Conservation (phyloP, 352 stramenopile species). For the Globisporangium heterothallicum region DNA sequence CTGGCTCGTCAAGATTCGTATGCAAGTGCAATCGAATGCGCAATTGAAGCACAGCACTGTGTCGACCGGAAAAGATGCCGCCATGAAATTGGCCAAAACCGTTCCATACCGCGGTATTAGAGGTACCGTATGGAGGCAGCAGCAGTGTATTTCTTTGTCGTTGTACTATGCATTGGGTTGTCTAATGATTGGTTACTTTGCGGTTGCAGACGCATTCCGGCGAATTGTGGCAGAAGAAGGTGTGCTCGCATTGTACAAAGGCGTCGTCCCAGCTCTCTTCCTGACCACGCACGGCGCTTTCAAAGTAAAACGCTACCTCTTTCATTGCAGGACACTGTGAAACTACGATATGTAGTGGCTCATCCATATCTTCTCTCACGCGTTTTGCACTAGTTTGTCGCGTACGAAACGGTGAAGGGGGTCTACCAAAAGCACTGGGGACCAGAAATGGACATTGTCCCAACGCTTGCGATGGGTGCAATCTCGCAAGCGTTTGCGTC, state of each 20-base stretch:
- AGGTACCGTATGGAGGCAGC: constrained; percentile 24
- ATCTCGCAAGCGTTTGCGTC: constrained; percentile 79
- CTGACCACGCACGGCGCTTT: constrained; percentile 96
- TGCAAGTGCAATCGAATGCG: constrained; percentile 87
- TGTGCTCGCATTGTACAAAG: constrained; percentile 92
- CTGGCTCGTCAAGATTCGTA: constrained; percentile 97
- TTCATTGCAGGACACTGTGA: not conserved
- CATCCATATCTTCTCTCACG: not conserved
- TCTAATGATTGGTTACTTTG: constrained; percentile 1
- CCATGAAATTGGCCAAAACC: constrained; percentile 45
- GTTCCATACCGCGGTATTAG: constrained; percentile 63
- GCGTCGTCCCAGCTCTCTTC: constrained; percentile 92
- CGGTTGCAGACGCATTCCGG: constrained; percentile 77
- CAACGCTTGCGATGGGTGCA: constrained; percentile 72
- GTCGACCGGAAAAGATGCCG: constrained; percentile 40
- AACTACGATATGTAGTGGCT: too few species aligned
- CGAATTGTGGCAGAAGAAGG: constrained; percentile 96
- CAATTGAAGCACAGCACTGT: constrained; percentile 31
- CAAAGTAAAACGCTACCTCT: constrained; percentile 49
- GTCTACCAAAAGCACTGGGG: constrained; percentile 58
- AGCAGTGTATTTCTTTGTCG: not conserved
- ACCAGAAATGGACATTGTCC: constrained; percentile 60
- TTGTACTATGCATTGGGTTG: constrained; percentile 3
- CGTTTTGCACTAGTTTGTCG: constrained; percentile 46
- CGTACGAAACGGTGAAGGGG: constrained; percentile 71